These are phyloP conservation scores for Cicer judaicum DNA, from an alignment of 306 rosid species.

Conservation along the genomic window DNA sequence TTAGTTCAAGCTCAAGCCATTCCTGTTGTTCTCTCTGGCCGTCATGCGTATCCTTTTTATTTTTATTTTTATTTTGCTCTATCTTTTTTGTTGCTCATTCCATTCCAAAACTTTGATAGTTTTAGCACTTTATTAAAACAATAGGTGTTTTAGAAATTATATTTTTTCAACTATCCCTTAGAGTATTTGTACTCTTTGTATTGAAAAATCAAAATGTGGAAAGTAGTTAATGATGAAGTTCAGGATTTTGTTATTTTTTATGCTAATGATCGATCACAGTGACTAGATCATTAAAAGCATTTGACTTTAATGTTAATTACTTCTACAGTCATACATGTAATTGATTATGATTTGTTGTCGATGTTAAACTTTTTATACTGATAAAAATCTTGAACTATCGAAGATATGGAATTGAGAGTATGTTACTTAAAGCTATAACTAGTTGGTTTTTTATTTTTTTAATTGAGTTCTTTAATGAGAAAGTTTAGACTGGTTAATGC, in stretches of 20 bases:
- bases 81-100: background rate
- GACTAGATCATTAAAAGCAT: no score
- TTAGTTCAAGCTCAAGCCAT: conserved; percentile 85
- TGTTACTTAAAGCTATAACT: conserved; percentile 1
- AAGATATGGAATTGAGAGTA: background rate
- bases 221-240: background rate
- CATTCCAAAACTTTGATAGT: no score
- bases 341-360: no score
- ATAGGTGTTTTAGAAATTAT: no score
- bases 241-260: background rate
- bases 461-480: conserved; percentile 55
- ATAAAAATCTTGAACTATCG: background rate
- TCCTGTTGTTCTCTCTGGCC: conserved; percentile 81
- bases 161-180: no score
- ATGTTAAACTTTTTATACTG: no score
- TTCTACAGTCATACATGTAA: no score
- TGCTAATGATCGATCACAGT: no score
- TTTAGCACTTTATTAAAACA: no score
- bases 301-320: no score
- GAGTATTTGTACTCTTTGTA: background rate
- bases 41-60: conserved; percentile 68
- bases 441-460: background rate
- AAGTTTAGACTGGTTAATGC: conserved; percentile 77
- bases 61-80: background rate
- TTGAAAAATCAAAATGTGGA: background rate